Evolutionary conservation across 306 rosid genomes (phyloP), one percentile per base, ranked within the genome.

Genomic region (Cucurbita moschata): DNA sequence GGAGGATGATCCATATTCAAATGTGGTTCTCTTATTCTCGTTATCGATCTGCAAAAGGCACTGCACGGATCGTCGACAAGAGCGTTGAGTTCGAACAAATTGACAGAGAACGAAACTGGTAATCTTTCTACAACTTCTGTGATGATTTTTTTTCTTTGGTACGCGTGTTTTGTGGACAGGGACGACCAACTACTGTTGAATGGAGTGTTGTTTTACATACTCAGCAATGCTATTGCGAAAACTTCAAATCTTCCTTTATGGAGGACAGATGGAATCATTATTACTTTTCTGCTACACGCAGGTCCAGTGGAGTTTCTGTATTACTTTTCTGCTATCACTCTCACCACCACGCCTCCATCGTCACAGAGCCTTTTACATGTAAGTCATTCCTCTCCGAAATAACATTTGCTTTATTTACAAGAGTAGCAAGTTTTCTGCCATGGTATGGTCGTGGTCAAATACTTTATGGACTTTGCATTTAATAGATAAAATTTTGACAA

Each of bases 341-440:
- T n/a, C n/a, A n/a, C n/a, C n/a, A n/a, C n/a, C n/a, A n/a, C n/a
- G 80, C 84, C 49, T 85, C 88, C n/a, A 76, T 85, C 13, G 84
- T 80, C 72, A 85, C 86, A 1, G 82, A 85, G 79, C 88, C 88
- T 13, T 80, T 79, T 23, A 72, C 86, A 0, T 75, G 88, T 85
- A 73, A 77, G 86, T 52, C 18, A 6, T 57, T 26, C 2, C 19
- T 60, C 18, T 23, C 62, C 2, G 2, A 19, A 10, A 5, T 37
- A 43, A 42, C 4, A 43, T 46, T 46, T 46, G 12, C 10, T 54
- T 10, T 42, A 6, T 5, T 43, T 40, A 18, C 42, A 40, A 8
- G 0, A 7, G 19, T 54, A 9, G 23, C 5, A 54, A 54, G 23
- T 8, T 54, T 51, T 54, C 12, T 18, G 26, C 23, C 5, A 19